Percentiles rank a stretch among this genome's conserved stretches.
Conservation (phyloP, 2,329 filamentous ascomycete genomes). For the Thermothelomyces thermophilus region DNA sequence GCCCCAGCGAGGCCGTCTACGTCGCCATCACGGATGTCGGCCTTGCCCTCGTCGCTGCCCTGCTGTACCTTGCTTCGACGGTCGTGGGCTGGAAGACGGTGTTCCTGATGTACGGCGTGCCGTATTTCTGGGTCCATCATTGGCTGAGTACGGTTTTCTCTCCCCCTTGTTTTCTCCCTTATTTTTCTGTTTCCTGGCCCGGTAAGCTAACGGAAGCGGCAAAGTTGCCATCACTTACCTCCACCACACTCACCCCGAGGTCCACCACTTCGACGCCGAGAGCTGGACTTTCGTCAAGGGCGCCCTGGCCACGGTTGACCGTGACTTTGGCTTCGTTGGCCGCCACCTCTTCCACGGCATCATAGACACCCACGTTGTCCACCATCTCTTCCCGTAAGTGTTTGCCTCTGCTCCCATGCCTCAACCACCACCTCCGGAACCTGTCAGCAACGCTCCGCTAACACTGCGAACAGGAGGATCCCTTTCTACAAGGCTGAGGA, state of each 20-base stretch:
- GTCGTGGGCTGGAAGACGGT: slow-evolving; percentile 51
- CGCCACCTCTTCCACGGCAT: slow-evolving; percentile 61
- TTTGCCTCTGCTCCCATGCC: not conserved
- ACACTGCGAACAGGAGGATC: slow-evolving; percentile 35
- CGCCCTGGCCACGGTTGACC: slow-evolving; percentile 56
- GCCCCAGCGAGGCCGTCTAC: slow-evolving; percentile 47
- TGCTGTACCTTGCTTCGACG: slow-evolving; percentile 46
- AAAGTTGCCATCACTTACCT: slow-evolving; percentile 68
- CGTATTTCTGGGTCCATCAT: slow-evolving; percentile 92
- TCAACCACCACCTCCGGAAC: not conserved
- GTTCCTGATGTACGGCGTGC: slow-evolving; percentile 53
- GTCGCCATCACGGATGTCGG: slow-evolving; percentile 57
- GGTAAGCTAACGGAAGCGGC: not conserved
- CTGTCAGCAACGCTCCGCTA: not conserved
- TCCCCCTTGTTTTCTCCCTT: not conserved
- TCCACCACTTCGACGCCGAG: slow-evolving; percentile 53
- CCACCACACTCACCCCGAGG: slow-evolving; percentile 59
- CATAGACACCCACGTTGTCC: slow-evolving; percentile 57
- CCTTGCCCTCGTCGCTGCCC: slow-evolving; percentile 43
- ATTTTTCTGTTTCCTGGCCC: not conserved
- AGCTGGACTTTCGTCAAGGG: slow-evolving; percentile 58
- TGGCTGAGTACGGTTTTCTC: slow-evolving; percentile 68
- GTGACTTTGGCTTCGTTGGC: slow-evolving; percentile 58
- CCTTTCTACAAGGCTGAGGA: slow-evolving; percentile 56
- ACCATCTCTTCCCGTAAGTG: slow-evolving; percentile 53